Evolutionary conservation across 306 rosid species (phyloP), one percentile per base, ranked within the genome.

Genomic region (Malus sylvestris): DNA sequence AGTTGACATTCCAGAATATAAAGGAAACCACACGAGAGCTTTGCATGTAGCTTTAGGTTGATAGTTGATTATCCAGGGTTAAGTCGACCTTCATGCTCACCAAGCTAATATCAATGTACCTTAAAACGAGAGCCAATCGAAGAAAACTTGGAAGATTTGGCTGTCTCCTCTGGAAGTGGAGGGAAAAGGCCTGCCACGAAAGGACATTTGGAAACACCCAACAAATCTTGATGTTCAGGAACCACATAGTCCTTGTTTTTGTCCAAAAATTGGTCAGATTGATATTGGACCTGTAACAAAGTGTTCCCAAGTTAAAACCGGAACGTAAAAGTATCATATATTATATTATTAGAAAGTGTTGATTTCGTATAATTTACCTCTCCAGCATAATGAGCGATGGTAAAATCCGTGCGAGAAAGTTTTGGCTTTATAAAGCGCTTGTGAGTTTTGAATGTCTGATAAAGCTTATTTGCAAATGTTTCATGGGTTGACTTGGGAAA

Each of bases 401-500:
- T 84, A 78, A 96, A 96, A 87, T 96, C 90, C 15, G 99, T 92
- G 72, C 98, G 96, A 84, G 99, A 96, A 70, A 96, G 87, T 86
- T 96, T 96, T 62, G 99, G 99, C 84, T 96, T 96, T 86, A 92
- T 33, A 74, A 96, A 96, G 82, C 99, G 99, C 88, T 89, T 96
- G 84, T 96, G 90, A 77, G 15, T 70, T 86, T 88, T 96, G 81
- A 92, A 96, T 82, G 99, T 92, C 73, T 96, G 99, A 89, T 96
- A 96, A 69, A 96, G 93, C 84, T 89, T 96, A 90, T 96, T 96
- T n/a, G 99, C 79, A 86, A 96, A 96, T 72, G 99, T 96, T 87
- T 96, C 99, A 76, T 96, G 97, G 60, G 99, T 96, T 61, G 99
- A 96, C 90, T 96, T 96, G 32, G 99, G 99, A 87, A 96, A 96